phyloP scores from a whole-genome alignment of 1,139 yeast genomes.

The Saccharomyces hybrid region DNA sequence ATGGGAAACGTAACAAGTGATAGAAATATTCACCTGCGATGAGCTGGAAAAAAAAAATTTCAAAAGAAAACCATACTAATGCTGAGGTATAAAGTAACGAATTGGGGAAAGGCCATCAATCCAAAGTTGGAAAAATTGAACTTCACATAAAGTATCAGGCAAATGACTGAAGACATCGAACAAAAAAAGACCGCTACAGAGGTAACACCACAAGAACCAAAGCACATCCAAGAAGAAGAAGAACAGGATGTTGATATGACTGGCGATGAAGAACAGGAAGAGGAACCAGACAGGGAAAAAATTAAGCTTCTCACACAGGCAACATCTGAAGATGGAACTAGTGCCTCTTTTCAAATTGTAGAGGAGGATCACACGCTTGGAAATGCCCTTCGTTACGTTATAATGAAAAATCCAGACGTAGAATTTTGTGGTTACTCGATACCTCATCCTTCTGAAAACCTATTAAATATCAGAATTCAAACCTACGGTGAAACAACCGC shows the following conservation, averaged over 20 bases:
- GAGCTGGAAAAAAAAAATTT: not conserved
- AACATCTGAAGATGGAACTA: slow-evolving; percentile 82
- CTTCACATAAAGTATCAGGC: not conserved
- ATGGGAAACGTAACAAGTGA: not conserved
- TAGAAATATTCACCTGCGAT: not conserved
- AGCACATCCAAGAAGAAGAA: not conserved
- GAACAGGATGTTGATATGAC: slow-evolving; percentile 13
- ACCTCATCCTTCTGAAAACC: slow-evolving; percentile 97
- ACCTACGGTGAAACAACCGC: slow-evolving; percentile 88
- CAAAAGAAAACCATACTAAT: not conserved
- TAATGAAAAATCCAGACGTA: slow-evolving; percentile 96
- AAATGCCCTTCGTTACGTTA: slow-evolving; percentile 83
- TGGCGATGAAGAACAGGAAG: slow-evolving; percentile 30
- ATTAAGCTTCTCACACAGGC: slow-evolving; percentile 67
- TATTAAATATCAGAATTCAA: slow-evolving; percentile 84
- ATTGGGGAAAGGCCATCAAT: not conserved
- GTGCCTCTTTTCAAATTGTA: slow-evolving; percentile 85
- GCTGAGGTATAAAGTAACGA: slow-evolving; percentile 1
- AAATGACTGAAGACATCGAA: slow-evolving; percentile 2
- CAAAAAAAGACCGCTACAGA: not conserved
- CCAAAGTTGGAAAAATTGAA: not conserved
- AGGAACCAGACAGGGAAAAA: slow-evolving; percentile 35
- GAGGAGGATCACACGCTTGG: slow-evolving; percentile 97
- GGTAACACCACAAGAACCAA: slow-evolving; percentile 3
- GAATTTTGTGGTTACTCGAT: slow-evolving; percentile 97